phyloP scores from a whole-genome alignment of 257 asterid species.

The Gentiana dahurica region DNA sequence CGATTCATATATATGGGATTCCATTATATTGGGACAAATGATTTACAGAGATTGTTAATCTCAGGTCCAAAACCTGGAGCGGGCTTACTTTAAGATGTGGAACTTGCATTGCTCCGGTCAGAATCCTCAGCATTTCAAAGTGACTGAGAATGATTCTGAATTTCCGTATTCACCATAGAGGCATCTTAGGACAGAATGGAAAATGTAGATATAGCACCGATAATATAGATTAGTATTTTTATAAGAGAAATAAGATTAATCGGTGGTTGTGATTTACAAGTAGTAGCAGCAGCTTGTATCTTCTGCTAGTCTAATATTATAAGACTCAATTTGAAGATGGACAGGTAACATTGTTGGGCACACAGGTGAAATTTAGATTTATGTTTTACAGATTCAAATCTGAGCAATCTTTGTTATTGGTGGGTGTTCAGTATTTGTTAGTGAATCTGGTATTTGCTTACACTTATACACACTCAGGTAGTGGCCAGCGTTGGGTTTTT shows the following conservation, averaged over 20 bases:
- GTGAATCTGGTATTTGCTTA: too few species aligned
- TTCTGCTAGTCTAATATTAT: not conserved
- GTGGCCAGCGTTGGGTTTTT: too few species aligned
- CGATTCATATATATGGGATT: too few species aligned
- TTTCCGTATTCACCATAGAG: constrained; percentile 49
- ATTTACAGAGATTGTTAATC: not conserved
- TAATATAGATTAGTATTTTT: constrained; percentile 1
- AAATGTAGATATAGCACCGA: constrained; percentile 34
- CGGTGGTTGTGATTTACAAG: too few species aligned
- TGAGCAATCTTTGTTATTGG: too few species aligned
- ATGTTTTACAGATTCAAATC: too few species aligned
- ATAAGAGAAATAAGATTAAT: constrained; percentile 1
- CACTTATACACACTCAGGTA: too few species aligned
- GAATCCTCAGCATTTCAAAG: constrained; percentile 86
- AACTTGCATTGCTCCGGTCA: constrained; percentile 74
- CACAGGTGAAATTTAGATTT: not conserved
- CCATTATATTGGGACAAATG: not conserved
- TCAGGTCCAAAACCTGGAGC: constrained; percentile 91
- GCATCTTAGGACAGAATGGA: constrained; percentile 11
- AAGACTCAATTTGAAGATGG: constrained; percentile 1
- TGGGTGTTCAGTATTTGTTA: too few species aligned
- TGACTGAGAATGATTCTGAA: constrained; percentile 54
- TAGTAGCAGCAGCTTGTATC: not conserved
- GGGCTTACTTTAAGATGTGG: constrained; percentile 94
- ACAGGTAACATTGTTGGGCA: not conserved